phyloP scores from a whole-genome alignment of 2,329 filamentous ascomycete genomes.

The Fusarium domesticum region DNA sequence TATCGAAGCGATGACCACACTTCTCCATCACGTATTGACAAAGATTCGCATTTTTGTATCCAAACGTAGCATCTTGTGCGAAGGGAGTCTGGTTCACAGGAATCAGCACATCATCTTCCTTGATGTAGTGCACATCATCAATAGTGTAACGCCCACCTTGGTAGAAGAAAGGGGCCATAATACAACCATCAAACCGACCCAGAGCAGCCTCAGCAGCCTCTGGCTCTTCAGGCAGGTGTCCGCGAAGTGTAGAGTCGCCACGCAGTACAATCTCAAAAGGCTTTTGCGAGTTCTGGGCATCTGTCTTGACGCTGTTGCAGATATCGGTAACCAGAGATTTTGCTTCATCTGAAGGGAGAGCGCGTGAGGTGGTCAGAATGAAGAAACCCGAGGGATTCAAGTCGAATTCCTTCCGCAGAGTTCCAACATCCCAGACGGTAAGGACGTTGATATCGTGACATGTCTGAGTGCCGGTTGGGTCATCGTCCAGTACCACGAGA shows the following conservation, averaged over 20 bases:
- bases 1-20: conserved; percentile 19
- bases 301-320: conserved; percentile 45
- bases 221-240: conserved; percentile 54
- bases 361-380: conserved; percentile 58
- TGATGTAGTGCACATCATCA: conserved; percentile 56
- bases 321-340: conserved; percentile 47
- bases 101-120: conserved; percentile 40
- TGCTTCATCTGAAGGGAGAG: conserved; percentile 48
- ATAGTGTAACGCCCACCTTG: conserved; percentile 57
- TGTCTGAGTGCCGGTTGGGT: conserved; percentile 61
- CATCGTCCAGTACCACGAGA: conserved; percentile 49
- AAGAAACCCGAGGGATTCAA: conserved; percentile 48
- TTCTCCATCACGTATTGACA: conserved; percentile 51
- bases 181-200: conserved; percentile 49
- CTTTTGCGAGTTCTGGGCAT: conserved; percentile 38
- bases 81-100: conserved; percentile 52
- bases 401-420: conserved; percentile 44
- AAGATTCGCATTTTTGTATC: conserved; percentile 50
- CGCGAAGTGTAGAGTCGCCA: conserved; percentile 54
- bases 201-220: conserved; percentile 49
- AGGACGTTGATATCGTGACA: conserved; percentile 56
- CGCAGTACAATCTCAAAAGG: conserved; percentile 54
- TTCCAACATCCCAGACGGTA: conserved; percentile 49
- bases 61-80: conserved; percentile 55
- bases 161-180: conserved; percentile 56